These are phyloP conservation scores for Polygonum maritimum DNA, from an alignment of 148 eudicot genomes.

Conservation along the genomic window DNA sequence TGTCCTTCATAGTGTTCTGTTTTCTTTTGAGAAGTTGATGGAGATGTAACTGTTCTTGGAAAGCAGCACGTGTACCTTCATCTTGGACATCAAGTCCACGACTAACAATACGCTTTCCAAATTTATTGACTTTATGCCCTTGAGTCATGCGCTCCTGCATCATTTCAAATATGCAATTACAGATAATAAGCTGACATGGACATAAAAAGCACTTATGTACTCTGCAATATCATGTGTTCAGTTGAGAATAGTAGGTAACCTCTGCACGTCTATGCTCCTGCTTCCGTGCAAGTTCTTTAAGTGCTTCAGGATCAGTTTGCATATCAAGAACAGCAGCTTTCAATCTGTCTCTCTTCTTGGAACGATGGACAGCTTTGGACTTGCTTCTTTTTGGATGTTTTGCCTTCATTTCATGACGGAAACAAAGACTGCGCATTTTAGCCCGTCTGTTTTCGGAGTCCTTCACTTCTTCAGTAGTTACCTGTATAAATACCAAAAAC, in stretches of 20 bases:
- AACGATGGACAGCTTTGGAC: slow-evolving; percentile 75
- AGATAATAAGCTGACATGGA: not conserved
- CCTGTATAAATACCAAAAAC: slow-evolving; percentile 23
- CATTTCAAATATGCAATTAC: not conserved
- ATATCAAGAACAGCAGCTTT: slow-evolving; percentile 40
- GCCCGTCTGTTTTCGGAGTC: slow-evolving; percentile 68
- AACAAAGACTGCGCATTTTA: slow-evolving; percentile 89
- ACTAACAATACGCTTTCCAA: slow-evolving; percentile 62
- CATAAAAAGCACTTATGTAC: not conserved
- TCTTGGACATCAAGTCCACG: slow-evolving; percentile 81
- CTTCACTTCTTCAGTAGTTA: slow-evolving; percentile 71
- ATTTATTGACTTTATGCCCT: slow-evolving; percentile 81
- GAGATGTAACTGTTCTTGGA: slow-evolving; percentile 64
- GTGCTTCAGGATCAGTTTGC: slow-evolving; percentile 57
- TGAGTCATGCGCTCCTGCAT: slow-evolving; percentile 73
- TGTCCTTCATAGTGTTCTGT: slow-evolving; percentile 69
- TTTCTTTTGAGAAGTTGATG: slow-evolving; percentile 79
- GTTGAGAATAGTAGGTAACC: slow-evolving; percentile 25
- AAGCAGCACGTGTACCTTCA: slow-evolving; percentile 90
- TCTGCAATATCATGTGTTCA: not conserved
- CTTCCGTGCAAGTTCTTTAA: slow-evolving; percentile 73
- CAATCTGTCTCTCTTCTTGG: slow-evolving; percentile 65
- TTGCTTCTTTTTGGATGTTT: slow-evolving; percentile 78
- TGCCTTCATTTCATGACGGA: slow-evolving; percentile 80
- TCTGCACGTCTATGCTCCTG: slow-evolving; percentile 81